These are phyloP conservation scores for Mycena citricolor DNA, from an alignment of 1,284 basidiomycete genomes.

Conservation along the genomic window DNA sequence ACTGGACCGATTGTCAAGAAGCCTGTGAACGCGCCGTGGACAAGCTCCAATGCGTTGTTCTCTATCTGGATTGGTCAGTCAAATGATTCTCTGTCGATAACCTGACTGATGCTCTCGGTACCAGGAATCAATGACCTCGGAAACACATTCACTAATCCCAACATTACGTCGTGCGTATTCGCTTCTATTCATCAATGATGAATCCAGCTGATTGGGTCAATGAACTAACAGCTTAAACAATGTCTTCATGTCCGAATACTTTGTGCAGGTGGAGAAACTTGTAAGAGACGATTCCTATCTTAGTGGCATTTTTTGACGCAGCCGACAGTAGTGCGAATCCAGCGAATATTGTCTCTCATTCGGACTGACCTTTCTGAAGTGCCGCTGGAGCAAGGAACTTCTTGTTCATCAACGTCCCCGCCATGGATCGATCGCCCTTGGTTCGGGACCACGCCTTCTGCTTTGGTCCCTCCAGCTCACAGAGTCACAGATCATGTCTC, in stretches of 20 bases:
- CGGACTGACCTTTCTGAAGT: not conserved
- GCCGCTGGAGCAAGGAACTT: conserved; percentile 26
- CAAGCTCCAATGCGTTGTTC: conserved; percentile 50
- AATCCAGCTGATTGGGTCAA: not conserved
- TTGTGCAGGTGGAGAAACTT: conserved; percentile 52
- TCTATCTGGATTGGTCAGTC: conserved; percentile 53
- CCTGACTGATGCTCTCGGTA: not conserved
- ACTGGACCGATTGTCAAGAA: conserved; percentile 38
- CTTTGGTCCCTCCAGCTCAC: not conserved
- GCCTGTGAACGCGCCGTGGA: conserved; percentile 52
- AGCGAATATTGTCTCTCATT: not conserved
- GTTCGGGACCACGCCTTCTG: conserved; percentile 16
- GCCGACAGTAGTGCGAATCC: conserved; percentile 17
- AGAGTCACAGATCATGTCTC: conserved; percentile 46
- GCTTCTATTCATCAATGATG: not conserved
- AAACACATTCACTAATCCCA: conserved; percentile 46
- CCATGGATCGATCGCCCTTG: conserved; percentile 29
- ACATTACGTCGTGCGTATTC: too few species aligned
- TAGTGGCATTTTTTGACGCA: not conserved
- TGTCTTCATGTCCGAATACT: conserved; percentile 50
- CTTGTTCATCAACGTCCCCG: conserved; percentile 33
- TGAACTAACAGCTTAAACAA: conserved; percentile 43
- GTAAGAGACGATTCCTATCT: too few species aligned
- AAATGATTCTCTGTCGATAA: not conserved
- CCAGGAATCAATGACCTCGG: conserved; percentile 57